Conservation (phyloP, 2,329 filamentous ascomycete species). For the Decorospora gaudefroyi region DNA sequence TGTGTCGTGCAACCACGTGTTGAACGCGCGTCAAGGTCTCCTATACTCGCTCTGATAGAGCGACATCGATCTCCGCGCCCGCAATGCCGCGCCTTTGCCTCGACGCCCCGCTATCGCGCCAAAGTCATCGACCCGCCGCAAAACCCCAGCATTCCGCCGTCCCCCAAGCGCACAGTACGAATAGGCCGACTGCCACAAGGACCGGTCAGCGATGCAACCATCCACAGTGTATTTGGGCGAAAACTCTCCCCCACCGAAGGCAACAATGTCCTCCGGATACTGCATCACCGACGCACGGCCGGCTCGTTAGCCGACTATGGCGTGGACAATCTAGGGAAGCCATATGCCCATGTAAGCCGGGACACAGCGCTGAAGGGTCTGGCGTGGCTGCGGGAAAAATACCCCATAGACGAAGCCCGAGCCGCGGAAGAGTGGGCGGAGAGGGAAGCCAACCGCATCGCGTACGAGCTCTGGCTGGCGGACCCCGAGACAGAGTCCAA, state of each 20-base stretch:
- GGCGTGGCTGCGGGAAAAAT: slow-evolving; percentile 43
- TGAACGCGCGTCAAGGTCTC: slow-evolving; percentile 23
- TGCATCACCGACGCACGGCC: slow-evolving; percentile 48
- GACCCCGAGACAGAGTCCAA: slow-evolving; percentile 47
- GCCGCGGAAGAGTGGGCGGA: slow-evolving; percentile 49
- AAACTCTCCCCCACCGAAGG: slow-evolving; percentile 35
- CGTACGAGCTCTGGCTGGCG: slow-evolving; percentile 46
- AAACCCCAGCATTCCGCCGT: slow-evolving; percentile 25
- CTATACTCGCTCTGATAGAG: slow-evolving; percentile 31
- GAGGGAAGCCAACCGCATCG: slow-evolving; percentile 46
- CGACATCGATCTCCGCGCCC: slow-evolving; percentile 12
- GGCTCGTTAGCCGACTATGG: slow-evolving; percentile 49
- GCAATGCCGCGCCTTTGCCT: slow-evolving; percentile 34
- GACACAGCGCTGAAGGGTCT: slow-evolving; percentile 39
- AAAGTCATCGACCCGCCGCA: slow-evolving; percentile 33
- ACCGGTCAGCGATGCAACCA: slow-evolving; percentile 28
- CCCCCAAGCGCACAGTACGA: slow-evolving; percentile 37
- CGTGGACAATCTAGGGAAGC: slow-evolving; percentile 40
- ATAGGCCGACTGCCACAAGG: slow-evolving; percentile 42
- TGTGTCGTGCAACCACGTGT: slow-evolving; percentile 25
- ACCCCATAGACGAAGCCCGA: slow-evolving; percentile 49
- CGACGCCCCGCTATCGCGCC: slow-evolving; percentile 29
- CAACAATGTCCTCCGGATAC: slow-evolving; percentile 46
- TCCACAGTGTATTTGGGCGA: slow-evolving; percentile 41
- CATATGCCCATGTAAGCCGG: slow-evolving; percentile 35